Conservation (phyloP, 129 eudicot genomes). For the Arctium lappa region DNA sequence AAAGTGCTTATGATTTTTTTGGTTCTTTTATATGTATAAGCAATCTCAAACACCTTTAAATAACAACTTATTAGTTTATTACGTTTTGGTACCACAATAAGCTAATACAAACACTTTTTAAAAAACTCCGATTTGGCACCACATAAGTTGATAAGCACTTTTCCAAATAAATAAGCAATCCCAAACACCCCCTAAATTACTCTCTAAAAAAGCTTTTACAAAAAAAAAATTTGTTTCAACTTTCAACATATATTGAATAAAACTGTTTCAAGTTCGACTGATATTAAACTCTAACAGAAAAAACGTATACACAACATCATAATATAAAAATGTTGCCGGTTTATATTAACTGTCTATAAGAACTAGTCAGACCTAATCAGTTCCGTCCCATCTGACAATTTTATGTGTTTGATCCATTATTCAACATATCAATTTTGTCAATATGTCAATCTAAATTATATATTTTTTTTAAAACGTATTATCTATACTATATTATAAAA, state of each 20-base stretch:
- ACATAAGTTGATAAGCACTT: no score
- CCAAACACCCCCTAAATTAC: neutral
- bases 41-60: no score
- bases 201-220: neutral
- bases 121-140: no score
- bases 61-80: no score
- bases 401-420: neutral
- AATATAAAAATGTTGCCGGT: neutral
- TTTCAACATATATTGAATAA: neutral
- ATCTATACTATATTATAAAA: no score
- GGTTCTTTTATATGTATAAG: no score
- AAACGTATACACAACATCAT: no score
- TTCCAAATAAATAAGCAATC: no score
- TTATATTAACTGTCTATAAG: neutral
- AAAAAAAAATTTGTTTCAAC: neutral
- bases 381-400: neutral
- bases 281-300: no score
- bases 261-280: neutral
- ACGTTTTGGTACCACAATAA: no score
- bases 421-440: neutral
- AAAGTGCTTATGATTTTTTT: no score
- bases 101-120: no score
- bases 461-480: neutral
- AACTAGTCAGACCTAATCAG: neutral
- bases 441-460: neutral